Percentiles rank a stretch among this genome's conserved stretches.
These are phyloP conservation scores for Phaeodactylum tricornutum DNA, from an alignment of 108 stramenopile species.

Conservation along the genomic window DNA sequence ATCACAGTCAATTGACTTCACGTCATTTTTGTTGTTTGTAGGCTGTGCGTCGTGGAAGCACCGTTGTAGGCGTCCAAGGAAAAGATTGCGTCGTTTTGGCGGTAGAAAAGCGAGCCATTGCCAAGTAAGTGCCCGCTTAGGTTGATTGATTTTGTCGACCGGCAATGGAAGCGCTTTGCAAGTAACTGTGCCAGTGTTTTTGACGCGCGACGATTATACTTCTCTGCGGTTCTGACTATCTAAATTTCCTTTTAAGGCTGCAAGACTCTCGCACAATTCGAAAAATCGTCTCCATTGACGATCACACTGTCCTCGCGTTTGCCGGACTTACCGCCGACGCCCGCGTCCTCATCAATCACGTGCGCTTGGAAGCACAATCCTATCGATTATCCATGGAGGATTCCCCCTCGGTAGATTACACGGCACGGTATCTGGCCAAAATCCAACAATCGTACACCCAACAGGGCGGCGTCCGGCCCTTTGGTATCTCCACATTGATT, in stretches of 20 bases:
- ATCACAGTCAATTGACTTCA: too few relatives aligned
- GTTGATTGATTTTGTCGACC: neutral
- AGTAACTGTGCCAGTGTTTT: neutral
- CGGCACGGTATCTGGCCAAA: slow-evolving; percentile 93
- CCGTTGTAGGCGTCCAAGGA: slow-evolving; percentile 95
- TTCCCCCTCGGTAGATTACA: slow-evolving; percentile 94
- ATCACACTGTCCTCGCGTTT: slow-evolving; percentile 93
- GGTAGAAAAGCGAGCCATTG: slow-evolving; percentile 95
- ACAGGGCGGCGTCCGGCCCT: slow-evolving; percentile 98
- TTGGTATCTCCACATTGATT: slow-evolving; percentile 91
- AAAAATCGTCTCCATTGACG: slow-evolving; percentile 95
- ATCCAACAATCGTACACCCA: slow-evolving; percentile 99
- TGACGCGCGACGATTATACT: neutral
- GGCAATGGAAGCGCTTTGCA: neutral
- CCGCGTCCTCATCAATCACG: slow-evolving; percentile 93
- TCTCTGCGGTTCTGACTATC: neutral
- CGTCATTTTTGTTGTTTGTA: too few relatives aligned
- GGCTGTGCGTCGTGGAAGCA: slow-evolving; percentile 96
- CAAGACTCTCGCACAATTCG: slow-evolving; percentile 98
- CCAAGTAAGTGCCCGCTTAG: slow-evolving; percentile 69
- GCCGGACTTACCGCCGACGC: slow-evolving; percentile 99
- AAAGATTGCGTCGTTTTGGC: slow-evolving; percentile 95
- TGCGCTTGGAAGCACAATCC: slow-evolving; percentile 91
- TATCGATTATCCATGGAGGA: slow-evolving; percentile 99
- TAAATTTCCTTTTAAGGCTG: slow-evolving; percentile 36